A percentile compares a stretch with the other conserved stretches of the same genome.
phyloP scores from a whole-genome alignment of 768 basidiomycete species.

The Suillus sp. region DNA sequence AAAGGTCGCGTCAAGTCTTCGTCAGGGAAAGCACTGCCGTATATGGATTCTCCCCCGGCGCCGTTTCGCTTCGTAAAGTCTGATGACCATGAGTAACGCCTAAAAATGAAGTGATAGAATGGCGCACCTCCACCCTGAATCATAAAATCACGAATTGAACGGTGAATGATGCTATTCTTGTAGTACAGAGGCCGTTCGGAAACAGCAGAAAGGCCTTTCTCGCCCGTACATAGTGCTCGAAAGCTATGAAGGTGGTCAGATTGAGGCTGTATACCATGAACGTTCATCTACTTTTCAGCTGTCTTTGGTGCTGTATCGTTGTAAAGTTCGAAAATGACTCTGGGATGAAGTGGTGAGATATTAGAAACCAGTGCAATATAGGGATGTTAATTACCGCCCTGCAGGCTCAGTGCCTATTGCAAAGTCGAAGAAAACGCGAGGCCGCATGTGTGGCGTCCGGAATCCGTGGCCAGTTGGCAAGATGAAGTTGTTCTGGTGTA shows the following conservation, averaged over 20 bases:
- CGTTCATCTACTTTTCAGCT: constrained; percentile 66
- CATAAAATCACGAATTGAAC: constrained; percentile 81
- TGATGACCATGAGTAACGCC: constrained; percentile 23
- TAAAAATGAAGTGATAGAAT: neutral
- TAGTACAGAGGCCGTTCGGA: constrained; percentile 78
- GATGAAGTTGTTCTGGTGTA: neutral
- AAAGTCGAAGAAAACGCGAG: constrained; percentile 74
- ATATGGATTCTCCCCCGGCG: constrained; percentile 81
- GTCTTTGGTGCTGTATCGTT: constrained; percentile 74
- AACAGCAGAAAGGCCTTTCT: constrained; percentile 68
- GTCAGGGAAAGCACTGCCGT: constrained; percentile 73
- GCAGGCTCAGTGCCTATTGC: constrained; percentile 47
- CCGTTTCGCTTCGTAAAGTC: constrained; percentile 84
- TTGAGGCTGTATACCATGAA: constrained; percentile 7
- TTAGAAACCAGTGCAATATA: constrained; percentile 2
- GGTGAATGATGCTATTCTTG: constrained; percentile 77
- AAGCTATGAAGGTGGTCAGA: constrained; percentile 53
- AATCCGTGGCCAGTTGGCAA: neutral
- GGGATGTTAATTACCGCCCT: constrained; percentile 50
- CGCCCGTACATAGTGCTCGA: constrained; percentile 83
- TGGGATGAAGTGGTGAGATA: constrained; percentile 29
- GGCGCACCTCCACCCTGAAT: constrained; percentile 73
- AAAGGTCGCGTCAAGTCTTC: constrained; percentile 69
- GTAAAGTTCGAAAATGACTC: constrained; percentile 77
- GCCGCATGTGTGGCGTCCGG: constrained; percentile 26